Base-by-base conservation (phyloP, 2,329 filamentous ascomycete genomes). In the Diaporthe sp. region DNA sequence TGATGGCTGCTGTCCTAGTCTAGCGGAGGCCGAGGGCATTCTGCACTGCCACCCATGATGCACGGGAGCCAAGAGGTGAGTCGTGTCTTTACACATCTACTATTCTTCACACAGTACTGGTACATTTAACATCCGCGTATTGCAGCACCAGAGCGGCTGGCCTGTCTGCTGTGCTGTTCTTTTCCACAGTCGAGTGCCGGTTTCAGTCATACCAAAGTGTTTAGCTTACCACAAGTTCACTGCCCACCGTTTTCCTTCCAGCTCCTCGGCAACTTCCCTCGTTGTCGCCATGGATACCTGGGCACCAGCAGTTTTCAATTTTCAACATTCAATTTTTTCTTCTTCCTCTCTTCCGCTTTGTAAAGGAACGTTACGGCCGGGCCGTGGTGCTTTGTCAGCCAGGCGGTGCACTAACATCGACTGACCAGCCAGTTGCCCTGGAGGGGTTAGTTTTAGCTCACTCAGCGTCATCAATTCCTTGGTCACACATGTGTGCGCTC, bases 21-120 rank as follows among this genome's bases (percentile, higher is more conserved):
- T 67, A 28, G 34, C 63, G 42, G 63, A 25, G 17, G 63, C 42
- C 76, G 78, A 75, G 79, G 81, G 6, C 78, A 79, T 37, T 77
- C 84, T 86, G 57, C 85, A 81, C 65, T 87, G 85, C 61, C 88
- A 86, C 63, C 85, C 49, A 28, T 9, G 49, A 70, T 55, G 49
- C 65, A 70, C 34, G 31, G 49, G 49, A 70, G 65, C 65, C 65
- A 70, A 70, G 65, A 70, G 34, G 31, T 70, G 65, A 55, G 65
- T 70, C 65, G 49, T 70, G 49, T 70, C 49, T 55, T 5, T 42
- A 70, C 65, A 42, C 39, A 39, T 39, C 25, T 58, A 17, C 47
- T 13, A n/a, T 12, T n/a, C 7, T 20, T 25, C 13, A 34, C 44
- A 37, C 47, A 53, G 31, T 49, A 53, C 31, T 37, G 28, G 63